Conservation (phyloP, 2,329 filamentous ascomycete species). For the Helicocarpus griseus region DNA sequence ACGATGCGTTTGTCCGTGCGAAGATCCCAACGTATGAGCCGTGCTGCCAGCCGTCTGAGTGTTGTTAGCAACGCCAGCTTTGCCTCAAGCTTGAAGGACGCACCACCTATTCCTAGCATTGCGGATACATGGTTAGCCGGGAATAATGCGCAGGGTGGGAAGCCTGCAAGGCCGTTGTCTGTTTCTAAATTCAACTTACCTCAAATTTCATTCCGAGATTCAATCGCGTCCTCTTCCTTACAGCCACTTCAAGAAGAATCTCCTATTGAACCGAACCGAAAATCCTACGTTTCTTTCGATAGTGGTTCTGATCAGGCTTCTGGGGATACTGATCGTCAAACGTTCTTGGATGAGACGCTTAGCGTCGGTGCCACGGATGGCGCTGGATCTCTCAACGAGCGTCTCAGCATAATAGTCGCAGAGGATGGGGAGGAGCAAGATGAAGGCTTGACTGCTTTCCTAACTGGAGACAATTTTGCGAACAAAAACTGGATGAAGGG, state of each 20-base stretch:
- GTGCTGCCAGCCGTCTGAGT: slow-evolving; percentile 84
- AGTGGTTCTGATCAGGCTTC: slow-evolving; percentile 53
- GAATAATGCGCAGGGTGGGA: slow-evolving; percentile 34
- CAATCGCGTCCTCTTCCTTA: slow-evolving; percentile 77
- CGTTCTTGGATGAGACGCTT: slow-evolving; percentile 77
- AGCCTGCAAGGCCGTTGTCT: slow-evolving; percentile 49
- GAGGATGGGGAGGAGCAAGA: slow-evolving; percentile 89
- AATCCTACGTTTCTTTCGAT: slow-evolving; percentile 78
- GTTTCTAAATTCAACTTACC: slow-evolving; percentile 50
- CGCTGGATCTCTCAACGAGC: slow-evolving; percentile 66
- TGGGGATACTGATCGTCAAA: slow-evolving; percentile 70
- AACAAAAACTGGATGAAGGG: slow-evolving; percentile 99
- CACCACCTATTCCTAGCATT: slow-evolving; percentile 89
- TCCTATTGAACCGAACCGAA: slow-evolving; percentile 73
- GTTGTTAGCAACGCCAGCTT: slow-evolving; percentile 90
- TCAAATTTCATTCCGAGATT: slow-evolving; percentile 67
- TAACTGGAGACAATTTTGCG: slow-evolving; percentile 87
- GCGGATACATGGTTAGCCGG: slow-evolving; percentile 78
- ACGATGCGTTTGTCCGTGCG: slow-evolving; percentile 89
- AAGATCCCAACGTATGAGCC: slow-evolving; percentile 80
- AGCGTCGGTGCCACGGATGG: slow-evolving; percentile 53
- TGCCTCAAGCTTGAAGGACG: slow-evolving; percentile 84
- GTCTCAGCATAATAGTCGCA: slow-evolving; percentile 72
- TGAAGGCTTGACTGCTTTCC: slow-evolving; percentile 79
- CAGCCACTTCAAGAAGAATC: slow-evolving; percentile 89